These are phyloP conservation scores for Ceratobasidium sp. DNA, from an alignment of 1,284 basidiomycete species.

Conservation along the genomic window DNA sequence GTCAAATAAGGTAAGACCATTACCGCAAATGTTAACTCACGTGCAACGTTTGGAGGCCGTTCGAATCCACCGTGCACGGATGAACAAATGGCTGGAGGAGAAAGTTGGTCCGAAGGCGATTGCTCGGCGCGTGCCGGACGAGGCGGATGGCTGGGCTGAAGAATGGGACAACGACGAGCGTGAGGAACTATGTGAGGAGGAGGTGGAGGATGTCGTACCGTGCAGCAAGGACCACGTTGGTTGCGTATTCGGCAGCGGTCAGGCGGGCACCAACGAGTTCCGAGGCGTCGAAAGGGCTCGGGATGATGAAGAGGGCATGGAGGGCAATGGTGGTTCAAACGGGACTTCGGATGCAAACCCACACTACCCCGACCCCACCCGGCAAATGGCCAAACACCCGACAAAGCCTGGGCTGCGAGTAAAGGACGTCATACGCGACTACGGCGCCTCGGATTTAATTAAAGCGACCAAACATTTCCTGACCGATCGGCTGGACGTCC, in stretches of 20 bases:
- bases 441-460: background rate
- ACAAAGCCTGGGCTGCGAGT: background rate
- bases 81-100: background rate
- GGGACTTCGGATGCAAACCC: background rate
- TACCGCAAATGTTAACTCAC: conserved; percentile 11
- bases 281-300: too few relatives aligned
- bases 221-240: too few relatives aligned
- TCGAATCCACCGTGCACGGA: background rate
- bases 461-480: background rate
- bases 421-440: background rate
- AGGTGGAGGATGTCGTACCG: too few relatives aligned
- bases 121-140: too few relatives aligned
- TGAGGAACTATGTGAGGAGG: too few relatives aligned
- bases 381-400: background rate
- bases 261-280: too few relatives aligned
- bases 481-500: background rate
- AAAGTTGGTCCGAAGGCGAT: background rate
- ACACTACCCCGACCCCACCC: background rate
- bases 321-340: background rate
- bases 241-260: too few relatives aligned
- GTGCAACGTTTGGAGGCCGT: conserved; percentile 3
- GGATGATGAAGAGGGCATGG: too few relatives aligned
- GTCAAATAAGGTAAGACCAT: conserved; percentile 1
- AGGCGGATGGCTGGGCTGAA: too few relatives aligned
- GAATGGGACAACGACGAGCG: too few relatives aligned